Evolutionary conservation across 2,329 filamentous ascomycete species (phyloP).

Genomic region (Amauroascus verrucosus): DNA sequence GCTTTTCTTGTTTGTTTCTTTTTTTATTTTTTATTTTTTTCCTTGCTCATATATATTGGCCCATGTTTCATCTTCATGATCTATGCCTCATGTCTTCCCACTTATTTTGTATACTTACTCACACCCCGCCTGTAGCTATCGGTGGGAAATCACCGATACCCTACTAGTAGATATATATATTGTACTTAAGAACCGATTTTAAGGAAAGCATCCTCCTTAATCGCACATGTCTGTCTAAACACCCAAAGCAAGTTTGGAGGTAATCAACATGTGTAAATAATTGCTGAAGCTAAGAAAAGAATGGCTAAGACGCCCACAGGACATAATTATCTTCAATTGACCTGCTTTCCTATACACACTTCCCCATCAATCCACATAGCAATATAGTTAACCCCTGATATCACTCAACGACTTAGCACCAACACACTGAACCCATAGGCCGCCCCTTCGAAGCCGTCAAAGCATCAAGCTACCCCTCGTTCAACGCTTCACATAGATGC

Average conservation of each 20-base stretch:
- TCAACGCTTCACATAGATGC: conserved; percentile 16
- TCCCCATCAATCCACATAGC: no score
- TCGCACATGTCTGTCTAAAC: no score
- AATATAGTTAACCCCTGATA: no score
- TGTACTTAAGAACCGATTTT: neutral
- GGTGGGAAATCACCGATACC: conserved; percentile 7
- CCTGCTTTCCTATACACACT: no score
- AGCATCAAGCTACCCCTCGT: no score
- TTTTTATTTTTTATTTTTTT: neutral
- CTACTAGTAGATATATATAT: neutral
- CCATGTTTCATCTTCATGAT: conserved; percentile 11
- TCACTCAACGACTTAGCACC: no score
- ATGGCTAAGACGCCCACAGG: neutral
- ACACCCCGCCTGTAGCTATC: neutral
- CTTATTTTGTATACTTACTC: conserved; percentile 7
- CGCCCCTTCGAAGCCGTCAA: no score
- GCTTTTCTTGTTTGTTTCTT: neutral
- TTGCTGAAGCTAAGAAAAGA: neutral
- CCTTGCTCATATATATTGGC: conserved; percentile 1
- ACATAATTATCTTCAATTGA: no score
- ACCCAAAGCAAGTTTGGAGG: no score
- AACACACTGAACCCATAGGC: no score
- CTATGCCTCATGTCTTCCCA: neutral
- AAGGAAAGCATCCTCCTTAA: no score
- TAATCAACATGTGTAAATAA: neutral